Evolutionary conservation across 2,329 filamentous ascomycete species (phyloP).

Genomic region (Byssochlamys sp.): DNA sequence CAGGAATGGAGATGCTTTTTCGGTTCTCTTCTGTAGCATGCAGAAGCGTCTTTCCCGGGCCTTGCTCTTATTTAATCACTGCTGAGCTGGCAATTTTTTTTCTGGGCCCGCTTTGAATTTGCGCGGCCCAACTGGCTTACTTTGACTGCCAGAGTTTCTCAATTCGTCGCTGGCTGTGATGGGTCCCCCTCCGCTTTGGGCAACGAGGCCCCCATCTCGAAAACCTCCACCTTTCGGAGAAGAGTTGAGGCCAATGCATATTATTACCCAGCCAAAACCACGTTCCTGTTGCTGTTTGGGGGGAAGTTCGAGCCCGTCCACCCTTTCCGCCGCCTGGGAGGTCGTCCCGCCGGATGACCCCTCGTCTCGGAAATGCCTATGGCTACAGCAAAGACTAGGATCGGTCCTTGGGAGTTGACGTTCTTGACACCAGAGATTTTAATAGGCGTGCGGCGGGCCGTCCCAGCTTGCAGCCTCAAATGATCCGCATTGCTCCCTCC

Average conservation of each 20-base stretch:
- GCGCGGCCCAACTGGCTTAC: slow-evolving; percentile 9
- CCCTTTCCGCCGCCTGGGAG: slow-evolving; percentile 1
- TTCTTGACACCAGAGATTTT: not conserved
- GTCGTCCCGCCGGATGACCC: not conserved
- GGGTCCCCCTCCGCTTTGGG: slow-evolving; percentile 22
- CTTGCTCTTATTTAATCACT: slow-evolving; percentile 3
- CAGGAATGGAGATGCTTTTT: not conserved
- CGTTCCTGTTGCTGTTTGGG: slow-evolving; percentile 4
- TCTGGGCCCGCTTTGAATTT: slow-evolving; percentile 15
- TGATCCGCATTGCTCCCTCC: slow-evolving; percentile 31
- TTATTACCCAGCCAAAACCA: slow-evolving; percentile 2
- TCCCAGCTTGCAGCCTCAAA: slow-evolving; percentile 38
- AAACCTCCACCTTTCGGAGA: slow-evolving; percentile 3
- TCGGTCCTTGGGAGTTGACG: not conserved
- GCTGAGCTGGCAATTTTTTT: slow-evolving; percentile 26
- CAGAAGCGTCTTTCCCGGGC: not conserved
- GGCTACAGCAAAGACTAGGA: not conserved
- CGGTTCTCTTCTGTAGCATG: not conserved
- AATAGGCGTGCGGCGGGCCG: slow-evolving; percentile 33
- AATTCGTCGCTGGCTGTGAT: slow-evolving; percentile 15
- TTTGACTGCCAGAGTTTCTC: slow-evolving; percentile 3
- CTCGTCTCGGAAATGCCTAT: not conserved
- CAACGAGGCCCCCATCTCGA: slow-evolving; percentile 11
- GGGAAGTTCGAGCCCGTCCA: not conserved
- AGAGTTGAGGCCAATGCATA: not conserved